Conservation (phyloP, 1,284 basidiomycete species). For the Ustilago curta region DNA sequence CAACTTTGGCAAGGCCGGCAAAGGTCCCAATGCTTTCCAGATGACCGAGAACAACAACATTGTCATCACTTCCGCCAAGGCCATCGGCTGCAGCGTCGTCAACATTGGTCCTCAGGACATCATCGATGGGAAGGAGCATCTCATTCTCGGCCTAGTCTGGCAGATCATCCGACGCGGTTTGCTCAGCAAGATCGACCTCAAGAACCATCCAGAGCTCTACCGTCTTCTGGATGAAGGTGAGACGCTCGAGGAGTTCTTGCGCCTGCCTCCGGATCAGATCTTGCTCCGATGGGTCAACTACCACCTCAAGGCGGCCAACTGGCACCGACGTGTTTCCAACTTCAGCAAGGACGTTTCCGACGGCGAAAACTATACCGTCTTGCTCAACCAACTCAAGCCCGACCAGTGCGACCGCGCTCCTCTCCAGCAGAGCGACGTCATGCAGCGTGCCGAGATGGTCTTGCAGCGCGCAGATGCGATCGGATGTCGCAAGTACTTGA, state of each 20-base stretch:
- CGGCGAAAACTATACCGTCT: slow-evolving; percentile 95
- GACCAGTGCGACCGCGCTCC: slow-evolving; percentile 91
- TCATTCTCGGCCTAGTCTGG: slow-evolving; percentile 99
- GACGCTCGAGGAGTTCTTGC: slow-evolving; percentile 92
- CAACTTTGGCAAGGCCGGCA: slow-evolving; percentile 74
- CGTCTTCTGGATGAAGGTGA: slow-evolving; percentile 94
- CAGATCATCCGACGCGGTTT: slow-evolving; percentile 95
- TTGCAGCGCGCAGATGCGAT: slow-evolving; percentile 93
- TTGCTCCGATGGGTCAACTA: slow-evolving; percentile 98
- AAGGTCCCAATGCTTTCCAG: slow-evolving; percentile 87
- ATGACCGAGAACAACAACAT: slow-evolving; percentile 99
- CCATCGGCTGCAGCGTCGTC: slow-evolving; percentile 97
- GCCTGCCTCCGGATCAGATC: slow-evolving; percentile 95
- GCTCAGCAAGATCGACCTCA: slow-evolving; percentile 95
- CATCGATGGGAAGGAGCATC: slow-evolving; percentile 91
- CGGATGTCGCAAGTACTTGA: slow-evolving; percentile 94
- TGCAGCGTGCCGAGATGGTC: slow-evolving; percentile 87
- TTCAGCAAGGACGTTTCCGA: slow-evolving; percentile 95
- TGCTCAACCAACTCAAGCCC: slow-evolving; percentile 91
- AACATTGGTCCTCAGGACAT: slow-evolving; percentile 96
- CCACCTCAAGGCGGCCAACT: slow-evolving; percentile 93
- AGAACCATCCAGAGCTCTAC: slow-evolving; percentile 96
- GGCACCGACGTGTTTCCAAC: slow-evolving; percentile 83
- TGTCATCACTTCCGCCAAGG: slow-evolving; percentile 96
- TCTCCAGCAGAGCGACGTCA: slow-evolving; percentile 84